Evolutionary conservation across 139 green algal genomes (phyloP).

Genomic region (Trebouxia sp.): DNA sequence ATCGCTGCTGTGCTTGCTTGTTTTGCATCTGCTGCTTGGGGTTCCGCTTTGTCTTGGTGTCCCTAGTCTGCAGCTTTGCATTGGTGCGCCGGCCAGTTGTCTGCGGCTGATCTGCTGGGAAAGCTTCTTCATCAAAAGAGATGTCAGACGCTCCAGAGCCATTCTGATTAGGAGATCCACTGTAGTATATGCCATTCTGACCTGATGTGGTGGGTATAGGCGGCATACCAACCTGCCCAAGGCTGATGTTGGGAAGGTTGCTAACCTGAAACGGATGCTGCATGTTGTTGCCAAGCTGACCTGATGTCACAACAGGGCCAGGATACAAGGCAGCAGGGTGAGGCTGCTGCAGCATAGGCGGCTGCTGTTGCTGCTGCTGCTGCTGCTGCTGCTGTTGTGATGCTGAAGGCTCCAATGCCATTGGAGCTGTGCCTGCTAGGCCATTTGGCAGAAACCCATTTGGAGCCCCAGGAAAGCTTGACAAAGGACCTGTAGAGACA

Average conservation of each 20-base stretch:
- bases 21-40: constrained; percentile 42
- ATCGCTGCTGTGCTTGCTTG: constrained; percentile 43
- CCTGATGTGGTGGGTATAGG: background rate
- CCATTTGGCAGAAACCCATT: background rate
- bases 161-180: constrained; percentile 8
- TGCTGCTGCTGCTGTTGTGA: background rate
- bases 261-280: background rate
- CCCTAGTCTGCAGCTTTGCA: constrained; percentile 2
- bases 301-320: background rate
- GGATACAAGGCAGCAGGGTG: background rate
- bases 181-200: background rate
- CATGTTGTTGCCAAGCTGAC: background rate
- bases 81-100: background rate
- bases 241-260: background rate
- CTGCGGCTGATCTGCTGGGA: background rate
- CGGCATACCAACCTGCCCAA: background rate
- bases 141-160: background rate
- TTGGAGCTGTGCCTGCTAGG: background rate
- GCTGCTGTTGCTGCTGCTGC: background rate
- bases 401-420: background rate
- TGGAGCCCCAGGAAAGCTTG: background rate
- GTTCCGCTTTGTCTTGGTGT: constrained; percentile 39
- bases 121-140: background rate
- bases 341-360: background rate
- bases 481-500: background rate